These are phyloP conservation scores for Coprinopsis cinerea DNA, from an alignment of 768 basidiomycete species.

Conservation along the genomic window DNA sequence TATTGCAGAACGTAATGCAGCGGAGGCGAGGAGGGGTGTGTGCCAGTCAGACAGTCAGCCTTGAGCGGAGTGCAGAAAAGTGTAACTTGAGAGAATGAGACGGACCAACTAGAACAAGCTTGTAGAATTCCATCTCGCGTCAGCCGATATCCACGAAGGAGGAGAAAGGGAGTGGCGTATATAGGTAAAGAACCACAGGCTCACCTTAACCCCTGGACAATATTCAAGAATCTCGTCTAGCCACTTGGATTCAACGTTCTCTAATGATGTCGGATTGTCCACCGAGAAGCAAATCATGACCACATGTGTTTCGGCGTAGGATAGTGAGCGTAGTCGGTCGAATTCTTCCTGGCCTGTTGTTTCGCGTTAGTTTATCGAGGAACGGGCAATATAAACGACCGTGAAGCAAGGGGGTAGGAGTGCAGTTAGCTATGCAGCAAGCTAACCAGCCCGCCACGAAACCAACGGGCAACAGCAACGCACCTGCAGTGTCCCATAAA, in stretches of 20 bases:
- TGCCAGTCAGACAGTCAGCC: constrained; percentile 3
- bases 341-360: constrained; percentile 88
- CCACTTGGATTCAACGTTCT: constrained; percentile 98
- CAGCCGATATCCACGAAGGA: too few species aligned
- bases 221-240: constrained; percentile 88
- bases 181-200: constrained; percentile 14
- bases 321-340: constrained; percentile 87
- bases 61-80: neutral
- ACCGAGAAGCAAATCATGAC: constrained; percentile 97
- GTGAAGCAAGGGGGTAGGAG: constrained; percentile 7
- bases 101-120: constrained; percentile 89
- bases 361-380: neutral
- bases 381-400: constrained; percentile 14
- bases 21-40: too few species aligned
- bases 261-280: constrained; percentile 91
- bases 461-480: constrained; percentile 16
- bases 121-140: neutral
- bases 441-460: neutral
- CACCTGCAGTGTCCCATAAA: constrained; percentile 97
- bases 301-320: constrained; percentile 95
- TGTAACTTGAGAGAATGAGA: constrained; percentile 13
- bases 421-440: too few species aligned
- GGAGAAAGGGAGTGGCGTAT: neutral
- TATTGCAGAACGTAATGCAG: too few species aligned
- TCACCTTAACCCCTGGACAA: constrained; percentile 91